A percentile compares a stretch with the other conserved stretches of the same genome.
Evolutionary conservation across 1,139 yeast genomes (phyloP).

Genomic region (Insectozyma bohioensis): DNA sequence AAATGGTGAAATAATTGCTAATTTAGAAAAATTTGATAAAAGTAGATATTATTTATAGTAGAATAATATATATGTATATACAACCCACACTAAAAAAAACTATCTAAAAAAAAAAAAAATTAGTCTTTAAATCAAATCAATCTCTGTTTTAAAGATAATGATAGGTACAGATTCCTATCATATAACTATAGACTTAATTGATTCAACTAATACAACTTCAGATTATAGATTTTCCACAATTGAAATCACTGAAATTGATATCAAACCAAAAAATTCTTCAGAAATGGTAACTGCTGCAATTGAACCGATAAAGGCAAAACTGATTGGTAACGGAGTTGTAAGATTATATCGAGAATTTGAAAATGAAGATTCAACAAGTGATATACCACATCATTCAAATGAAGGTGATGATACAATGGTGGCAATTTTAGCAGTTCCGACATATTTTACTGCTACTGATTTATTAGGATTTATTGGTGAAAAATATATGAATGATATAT

Average conservation of each 20-base stretch:
- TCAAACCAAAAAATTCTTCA: conserved; percentile 10
- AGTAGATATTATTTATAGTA: conserved; percentile 38
- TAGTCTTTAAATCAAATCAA: too few species aligned
- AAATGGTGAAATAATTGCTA: conserved; percentile 55
- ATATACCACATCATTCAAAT: conserved; percentile 4
- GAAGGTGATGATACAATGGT: conserved; percentile 63
- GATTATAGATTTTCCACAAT: conserved; percentile 34
- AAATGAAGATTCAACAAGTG: conserved; percentile 15
- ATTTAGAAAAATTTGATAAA: conserved; percentile 56
- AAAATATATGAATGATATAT: conserved; percentile 50
- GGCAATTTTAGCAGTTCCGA: conserved; percentile 82
- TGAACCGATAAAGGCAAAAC: conserved; percentile 56
- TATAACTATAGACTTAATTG: conserved; percentile 34
- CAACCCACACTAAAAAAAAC: too few species aligned
- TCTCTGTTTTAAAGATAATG: conserved; percentile 26
- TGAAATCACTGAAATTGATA: conserved; percentile 30
- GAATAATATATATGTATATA: too few species aligned
- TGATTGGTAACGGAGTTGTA: conserved; percentile 72
- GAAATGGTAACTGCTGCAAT: conserved; percentile 16
- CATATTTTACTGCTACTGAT: conserved; percentile 85
- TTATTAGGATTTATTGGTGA: conserved; percentile 78
- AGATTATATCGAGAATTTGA: conserved; percentile 60
- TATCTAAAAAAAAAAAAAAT: too few species aligned
- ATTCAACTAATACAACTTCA: conserved; percentile 16
- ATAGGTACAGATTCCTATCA: conserved; percentile 47